Base-by-base conservation (phyloP, 2,329 filamentous ascomycete genomes). In the Penicillium sp. region DNA sequence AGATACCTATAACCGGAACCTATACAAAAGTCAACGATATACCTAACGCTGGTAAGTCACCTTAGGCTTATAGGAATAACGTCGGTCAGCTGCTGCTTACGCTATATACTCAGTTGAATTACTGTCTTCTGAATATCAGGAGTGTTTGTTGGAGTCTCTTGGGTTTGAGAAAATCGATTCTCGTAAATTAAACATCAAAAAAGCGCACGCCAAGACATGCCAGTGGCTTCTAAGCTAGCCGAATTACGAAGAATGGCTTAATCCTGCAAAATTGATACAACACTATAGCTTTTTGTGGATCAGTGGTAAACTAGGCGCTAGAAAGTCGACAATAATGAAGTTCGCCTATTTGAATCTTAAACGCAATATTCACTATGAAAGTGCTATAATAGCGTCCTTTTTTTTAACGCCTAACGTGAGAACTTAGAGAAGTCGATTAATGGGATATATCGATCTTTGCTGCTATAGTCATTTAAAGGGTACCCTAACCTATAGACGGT, bases 311-410 rank as follows among this genome's bases (percentile, higher is more conserved):
- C 66, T 72, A 10, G 73, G 70, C 3, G 59, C 69, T 2, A 73
- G 71, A 0, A 70, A 71, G 47, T 70, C 66, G 2, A 64, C 73
- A 52, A 62, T 75, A 57, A 78, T 80, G 73, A 80, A 78, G 42
- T 78, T 74, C 39, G 58, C 62, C 1, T 63, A 71, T 12, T 41
- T 73, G 0, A 55, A 63, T 3, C 56, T 77, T 9, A 72, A 78
- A 54, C 41, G 64, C 3, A 60, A 75, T 54, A 50, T 64, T 7
- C 69, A 65, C 3, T 66, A 75, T 45, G 43, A 53, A 4, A 4
- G 67, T 27, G 70, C 74, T 49, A 55, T 60, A 12, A 55, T 20
- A 10, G 53, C 55, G 15, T 66, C 62, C 0, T 70, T 67, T 34
- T 70, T 69, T 69, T 69, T 44, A 63, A 68, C 13, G 66, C 59